These are phyloP conservation scores for Candida khao-thaluensis DNA, from an alignment of 805 yeast species.

Conservation along the genomic window DNA sequence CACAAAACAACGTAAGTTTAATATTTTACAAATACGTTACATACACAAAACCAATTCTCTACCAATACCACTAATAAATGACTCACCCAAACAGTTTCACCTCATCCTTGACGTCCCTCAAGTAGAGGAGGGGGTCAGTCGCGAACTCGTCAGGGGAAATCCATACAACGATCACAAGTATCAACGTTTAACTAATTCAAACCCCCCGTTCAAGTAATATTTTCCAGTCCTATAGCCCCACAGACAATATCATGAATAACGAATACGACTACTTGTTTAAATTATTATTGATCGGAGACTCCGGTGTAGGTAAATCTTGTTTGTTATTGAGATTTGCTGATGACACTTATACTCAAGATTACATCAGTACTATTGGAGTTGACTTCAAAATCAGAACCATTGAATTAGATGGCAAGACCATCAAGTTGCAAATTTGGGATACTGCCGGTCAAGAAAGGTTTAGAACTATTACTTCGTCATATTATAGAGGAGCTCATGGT, in stretches of 20 bases:
- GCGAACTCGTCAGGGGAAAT: conserved; percentile 9
- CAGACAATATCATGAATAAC: conserved; percentile 57
- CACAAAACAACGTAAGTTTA: too few relatives aligned
- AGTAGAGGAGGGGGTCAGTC: too few relatives aligned
- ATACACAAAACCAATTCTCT: too few relatives aligned
- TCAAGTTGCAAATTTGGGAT: conserved; percentile 98
- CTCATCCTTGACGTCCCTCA: too few relatives aligned
- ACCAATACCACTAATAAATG: too few relatives aligned
- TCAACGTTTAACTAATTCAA: conserved; percentile 2
- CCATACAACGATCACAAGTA: conserved; percentile 1
- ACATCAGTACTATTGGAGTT: conserved; percentile 96
- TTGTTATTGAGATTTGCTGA: conserved; percentile 93
- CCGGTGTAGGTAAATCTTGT: conserved; percentile 98
- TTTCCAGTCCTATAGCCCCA: too few relatives aligned
- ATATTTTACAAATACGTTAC: too few relatives aligned
- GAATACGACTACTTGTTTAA: conserved; percentile 98
- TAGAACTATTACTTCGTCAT: conserved; percentile 95
- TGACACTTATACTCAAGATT: conserved; percentile 94
- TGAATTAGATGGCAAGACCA: conserved; percentile 94
- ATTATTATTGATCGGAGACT: conserved; percentile 92
- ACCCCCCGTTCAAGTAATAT: too few relatives aligned
- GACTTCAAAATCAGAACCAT: conserved; percentile 89
- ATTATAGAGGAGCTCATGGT: conserved; percentile 98
- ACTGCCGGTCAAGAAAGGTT: conserved; percentile 99
- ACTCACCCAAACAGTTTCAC: too few relatives aligned